Base-by-base conservation (phyloP, 2,329 filamentous ascomycete genomes). In the Zarea fungicola region DNA sequence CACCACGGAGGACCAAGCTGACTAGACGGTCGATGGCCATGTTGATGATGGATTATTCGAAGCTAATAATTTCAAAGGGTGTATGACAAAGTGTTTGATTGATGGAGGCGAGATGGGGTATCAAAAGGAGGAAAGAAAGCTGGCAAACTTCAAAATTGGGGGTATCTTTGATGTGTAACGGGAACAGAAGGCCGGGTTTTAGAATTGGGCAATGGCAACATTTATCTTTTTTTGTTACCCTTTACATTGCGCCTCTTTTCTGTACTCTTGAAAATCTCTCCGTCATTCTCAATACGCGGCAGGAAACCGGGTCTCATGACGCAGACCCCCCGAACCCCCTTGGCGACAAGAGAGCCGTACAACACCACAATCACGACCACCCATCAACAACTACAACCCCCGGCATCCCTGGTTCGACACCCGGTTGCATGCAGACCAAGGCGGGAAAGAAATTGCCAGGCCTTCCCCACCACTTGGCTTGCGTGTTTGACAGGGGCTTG, bases 21-120 rank as follows among this genome's bases (percentile, higher is more conserved):
- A 71, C 59, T 48, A 73, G 56, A 41, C 68, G 66, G 50, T 70
- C 66, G 43, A 72, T 52, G 49, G 65, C 67, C 67, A 70, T 72
- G 53, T 44, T 59, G 21, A 29, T 32, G 21, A 19, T 18, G 26
- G 10, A 10, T n/a, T 18, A 26, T 19, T 6, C 26, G 18, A 26
- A 14, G 23, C 6, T 19, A 37, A 29, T 21, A 26, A 22, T 22
- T 31, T 19, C 31, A 23, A 29, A 10, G 7, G 9, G 4, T 14
- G 6, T 16, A 6, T 6, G 14, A 5, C 11, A 26, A 42, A 16
- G 13, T 22, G 10, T 22, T 23, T 47, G 8, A 29, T 8, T n/a
- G n/a, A n/a, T 36, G 31, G 16, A 44, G 10, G 19, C n/a, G n/a
- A 18, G 21, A 18, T 23, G 14, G 14, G 9, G 21, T 35, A 35